Evolutionary conservation across 75 land plant genomes (phyloP).

Genomic region (Pseudotsuga menziesii): DNA sequence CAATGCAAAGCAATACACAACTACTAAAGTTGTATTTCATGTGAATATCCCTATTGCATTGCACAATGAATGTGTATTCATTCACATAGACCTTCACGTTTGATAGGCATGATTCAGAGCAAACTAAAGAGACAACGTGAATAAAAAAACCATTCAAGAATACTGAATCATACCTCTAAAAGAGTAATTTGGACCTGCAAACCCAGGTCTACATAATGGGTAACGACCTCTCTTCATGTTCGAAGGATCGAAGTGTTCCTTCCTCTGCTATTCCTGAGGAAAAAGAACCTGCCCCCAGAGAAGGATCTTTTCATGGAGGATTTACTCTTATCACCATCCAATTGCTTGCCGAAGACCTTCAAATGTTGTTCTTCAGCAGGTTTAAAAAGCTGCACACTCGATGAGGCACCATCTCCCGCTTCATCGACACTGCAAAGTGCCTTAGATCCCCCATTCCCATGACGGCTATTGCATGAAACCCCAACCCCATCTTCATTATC

Average conservation of each 20-base stretch:
- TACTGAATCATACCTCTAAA: slow-evolving; percentile 9
- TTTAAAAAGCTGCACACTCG: slow-evolving; percentile 6
- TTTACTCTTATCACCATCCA: slow-evolving; percentile 5
- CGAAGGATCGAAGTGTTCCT: slow-evolving; percentile 6
- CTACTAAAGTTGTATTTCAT: not conserved
- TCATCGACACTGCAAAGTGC: slow-evolving; percentile 2
- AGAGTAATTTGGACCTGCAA: not conserved
- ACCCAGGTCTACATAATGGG: too few relatives aligned
- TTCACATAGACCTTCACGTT: too few relatives aligned
- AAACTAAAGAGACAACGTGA: not conserved
- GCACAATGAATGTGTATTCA: not conserved
- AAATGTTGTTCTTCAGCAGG: not conserved
- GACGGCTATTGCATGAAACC: not conserved
- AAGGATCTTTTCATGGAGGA: slow-evolving; percentile 8
- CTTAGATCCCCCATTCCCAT: not conserved
- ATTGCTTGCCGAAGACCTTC: slow-evolving; percentile 6
- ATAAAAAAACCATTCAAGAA: not conserved
- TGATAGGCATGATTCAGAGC: too few relatives aligned
- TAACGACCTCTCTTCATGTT: not conserved
- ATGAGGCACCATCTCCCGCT: slow-evolving; percentile 6
- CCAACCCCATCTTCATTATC: not conserved
- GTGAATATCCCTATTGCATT: not conserved
- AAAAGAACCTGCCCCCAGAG: slow-evolving; percentile 8
- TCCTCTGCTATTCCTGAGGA: slow-evolving; percentile 6
- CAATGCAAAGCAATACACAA: not conserved